A percentile compares a stretch with the other conserved stretches of the same genome.
Conservation (phyloP, 73 alveolate genomes). For the Tetrahymena thermophila region DNA sequence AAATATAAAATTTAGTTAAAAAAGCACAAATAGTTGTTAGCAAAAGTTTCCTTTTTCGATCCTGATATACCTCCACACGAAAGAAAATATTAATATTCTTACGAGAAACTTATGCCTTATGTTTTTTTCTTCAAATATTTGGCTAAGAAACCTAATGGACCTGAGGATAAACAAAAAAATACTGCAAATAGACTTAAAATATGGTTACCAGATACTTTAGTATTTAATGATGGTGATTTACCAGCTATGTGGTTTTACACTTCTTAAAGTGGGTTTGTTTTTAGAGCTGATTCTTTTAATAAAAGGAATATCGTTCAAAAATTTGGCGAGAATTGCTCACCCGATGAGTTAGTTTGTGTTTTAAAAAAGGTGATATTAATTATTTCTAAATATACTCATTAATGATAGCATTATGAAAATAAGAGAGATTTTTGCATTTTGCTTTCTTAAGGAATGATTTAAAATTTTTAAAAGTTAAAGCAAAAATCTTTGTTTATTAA, state of each 20-base stretch:
- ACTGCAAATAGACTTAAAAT: conserved; percentile 63
- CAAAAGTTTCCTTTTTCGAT: conserved; percentile 19
- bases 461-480: not conserved
- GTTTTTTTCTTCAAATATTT: conserved; percentile 28
- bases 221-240: conserved; percentile 82
- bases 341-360: conserved; percentile 67
- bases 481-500: not conserved
- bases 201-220: conserved; percentile 92
- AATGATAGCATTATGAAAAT: no score
- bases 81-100: conserved; percentile 21
- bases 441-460: no score
- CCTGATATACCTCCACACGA: not conserved
- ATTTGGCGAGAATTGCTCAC: conserved; percentile 54
- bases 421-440: no score
- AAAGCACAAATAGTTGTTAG: not conserved
- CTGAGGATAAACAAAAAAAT: conserved; percentile 50
- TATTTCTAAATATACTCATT: no score
- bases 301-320: conserved; percentile 57
- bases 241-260: conserved; percentile 89
- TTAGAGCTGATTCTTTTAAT: conserved; percentile 78
- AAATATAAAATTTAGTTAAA: not conserved
- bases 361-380: conserved; percentile 32
- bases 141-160: conserved; percentile 32
- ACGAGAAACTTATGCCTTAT: conserved; percentile 32
- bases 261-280: conserved; percentile 86